Evolutionary conservation across 345 rosid species (phyloP), one percentile per base, ranked within the genome.

Genomic region (Populus simonii): DNA sequence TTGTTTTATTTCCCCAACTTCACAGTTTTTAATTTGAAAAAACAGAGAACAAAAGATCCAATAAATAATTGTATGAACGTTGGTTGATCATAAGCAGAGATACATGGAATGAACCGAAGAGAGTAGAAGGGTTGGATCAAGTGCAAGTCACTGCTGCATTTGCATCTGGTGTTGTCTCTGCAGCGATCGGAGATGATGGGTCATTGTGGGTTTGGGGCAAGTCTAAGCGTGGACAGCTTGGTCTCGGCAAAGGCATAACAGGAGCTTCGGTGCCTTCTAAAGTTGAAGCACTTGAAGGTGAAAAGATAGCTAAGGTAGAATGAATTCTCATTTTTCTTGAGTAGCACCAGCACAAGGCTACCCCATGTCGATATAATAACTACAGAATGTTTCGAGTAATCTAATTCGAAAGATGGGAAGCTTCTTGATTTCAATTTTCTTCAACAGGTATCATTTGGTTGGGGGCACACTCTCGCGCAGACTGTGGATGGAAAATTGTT

Each of bases 191-290:
- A 75, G 86, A 85, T 63, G 93, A 93, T 74, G 98, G 97, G 27
- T 93, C 95, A 39, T 79, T 96, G 84, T 96, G 98, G 99, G 95
- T 91, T 16, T 96, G 98, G 98, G 99, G 99, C 13, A 91, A 82
- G 81, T 96, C 99, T 45, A 96, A 91, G 87, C 88, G 97, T 22
- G 99, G 99, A 38, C 98, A 93, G 84, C 98, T 96, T 75, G 99
- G 99, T 82, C 92, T 96, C 49, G 98, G 98, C 61, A 83, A 86
- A 73, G 89, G 83, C 80, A 78, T 80, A 72, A 82, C 78, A 5
- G 93, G 90, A 85, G 87, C 94, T 57, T 20, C 72, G 6, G 66
- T 80, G 45, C 98, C 98, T 78, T 85, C 92, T 55, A 89, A 80
- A 78, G 91, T 93, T 36, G 86, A 89, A 78, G 76, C 87, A 41